Percentiles rank a stretch among this genome's conserved stretches.
Evolutionary conservation across 108 stramenopile genomes (phyloP).

Genomic region (Schizochytrium sp.): DNA sequence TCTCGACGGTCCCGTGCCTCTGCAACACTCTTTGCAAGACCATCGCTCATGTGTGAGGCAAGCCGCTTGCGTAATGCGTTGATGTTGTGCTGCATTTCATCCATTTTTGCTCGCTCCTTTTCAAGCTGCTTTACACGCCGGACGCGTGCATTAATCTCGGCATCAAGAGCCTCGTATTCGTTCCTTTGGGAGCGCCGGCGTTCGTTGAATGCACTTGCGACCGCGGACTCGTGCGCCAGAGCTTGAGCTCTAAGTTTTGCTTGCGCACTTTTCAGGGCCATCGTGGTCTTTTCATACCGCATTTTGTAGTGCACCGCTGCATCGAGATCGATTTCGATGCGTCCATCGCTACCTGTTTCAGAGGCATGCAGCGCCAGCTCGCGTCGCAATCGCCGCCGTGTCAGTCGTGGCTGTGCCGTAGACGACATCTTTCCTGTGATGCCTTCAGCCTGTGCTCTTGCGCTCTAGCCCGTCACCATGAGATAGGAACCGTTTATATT

Average conservation of each 20-base stretch:
- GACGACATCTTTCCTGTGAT: too few relatives aligned
- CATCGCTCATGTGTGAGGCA: neutral
- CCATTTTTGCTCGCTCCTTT: neutral
- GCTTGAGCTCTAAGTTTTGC: neutral
- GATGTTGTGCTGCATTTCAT: neutral
- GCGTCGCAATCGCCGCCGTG: too few relatives aligned
- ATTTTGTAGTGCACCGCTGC: neutral
- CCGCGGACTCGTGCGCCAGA: neutral
- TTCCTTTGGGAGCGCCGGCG: neutral
- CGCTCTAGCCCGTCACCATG: too few relatives aligned
- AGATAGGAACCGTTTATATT: too few relatives aligned
- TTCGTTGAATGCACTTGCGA: too few relatives aligned
- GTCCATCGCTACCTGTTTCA: neutral
- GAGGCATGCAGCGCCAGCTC: neutral
- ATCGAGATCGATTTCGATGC: neutral
- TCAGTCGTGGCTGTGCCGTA: too few relatives aligned
- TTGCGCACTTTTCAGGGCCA: neutral
- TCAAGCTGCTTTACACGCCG: neutral
- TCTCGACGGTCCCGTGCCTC: neutral
- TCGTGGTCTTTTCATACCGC: neutral
- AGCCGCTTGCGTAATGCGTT: neutral
- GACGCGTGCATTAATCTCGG: neutral
- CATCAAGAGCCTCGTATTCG: neutral
- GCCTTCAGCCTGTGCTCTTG: too few relatives aligned
- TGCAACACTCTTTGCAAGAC: neutral